These are phyloP conservation scores for Trichoderma oligosporum DNA, from an alignment of 2,329 filamentous ascomycete species.

Conservation along the genomic window DNA sequence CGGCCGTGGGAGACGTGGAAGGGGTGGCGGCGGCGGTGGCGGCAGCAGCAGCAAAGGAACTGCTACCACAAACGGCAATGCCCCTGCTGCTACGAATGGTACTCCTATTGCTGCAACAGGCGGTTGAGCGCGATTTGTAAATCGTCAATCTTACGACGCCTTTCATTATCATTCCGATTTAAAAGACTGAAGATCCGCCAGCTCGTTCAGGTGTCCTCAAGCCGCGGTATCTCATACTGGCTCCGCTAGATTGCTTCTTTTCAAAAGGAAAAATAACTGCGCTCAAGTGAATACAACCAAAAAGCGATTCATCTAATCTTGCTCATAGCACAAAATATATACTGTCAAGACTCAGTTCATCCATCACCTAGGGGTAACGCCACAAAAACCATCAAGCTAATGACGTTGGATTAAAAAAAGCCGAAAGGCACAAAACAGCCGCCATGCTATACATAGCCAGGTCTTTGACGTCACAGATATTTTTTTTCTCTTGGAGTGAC, in stretches of 20 bases:
- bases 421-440: not conserved
- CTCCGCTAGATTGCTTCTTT: not conserved
- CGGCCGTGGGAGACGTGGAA: constrained; percentile 33
- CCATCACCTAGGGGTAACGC: not conserved
- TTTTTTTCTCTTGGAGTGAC: not conserved
- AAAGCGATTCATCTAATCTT: not conserved
- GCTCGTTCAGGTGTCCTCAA: not conserved
- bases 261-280: not conserved
- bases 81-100: constrained; percentile 9
- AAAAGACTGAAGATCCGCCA: not conserved
- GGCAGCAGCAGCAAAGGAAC: no score
- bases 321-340: not conserved
- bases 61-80: constrained; percentile 9
- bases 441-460: not conserved
- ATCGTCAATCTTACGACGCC: not conserved
- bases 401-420: not conserved
- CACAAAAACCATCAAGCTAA: not conserved
- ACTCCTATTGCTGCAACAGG: constrained; percentile 16
- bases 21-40: constrained; percentile 32
- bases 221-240: not conserved
- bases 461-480: not conserved
- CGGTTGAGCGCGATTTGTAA: constrained; percentile 17
- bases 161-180: not conserved
- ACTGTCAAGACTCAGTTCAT: not conserved
- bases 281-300: not conserved